Evolutionary conservation across 2,329 filamentous ascomycete genomes (phyloP).

Genomic region (Ustilaginoidea virens): DNA sequence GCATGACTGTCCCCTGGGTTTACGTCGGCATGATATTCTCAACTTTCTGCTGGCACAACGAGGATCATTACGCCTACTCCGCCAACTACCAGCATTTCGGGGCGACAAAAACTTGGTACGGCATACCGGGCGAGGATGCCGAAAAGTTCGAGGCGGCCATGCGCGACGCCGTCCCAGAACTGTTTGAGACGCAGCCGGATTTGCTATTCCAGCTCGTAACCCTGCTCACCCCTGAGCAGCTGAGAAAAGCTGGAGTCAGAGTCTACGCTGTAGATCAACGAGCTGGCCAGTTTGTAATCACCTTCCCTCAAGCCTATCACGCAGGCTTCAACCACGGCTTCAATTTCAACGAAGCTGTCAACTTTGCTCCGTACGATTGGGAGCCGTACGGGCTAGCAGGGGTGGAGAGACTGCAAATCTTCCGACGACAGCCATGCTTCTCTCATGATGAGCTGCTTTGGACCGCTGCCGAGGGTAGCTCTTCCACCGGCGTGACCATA

Average conservation of each 20-base stretch:
- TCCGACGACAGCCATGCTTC: constrained; percentile 86
- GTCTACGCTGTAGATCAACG: constrained; percentile 94
- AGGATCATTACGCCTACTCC: constrained; percentile 95
- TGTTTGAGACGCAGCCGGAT: constrained; percentile 95
- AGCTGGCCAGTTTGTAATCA: constrained; percentile 90
- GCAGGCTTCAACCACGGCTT: constrained; percentile 98
- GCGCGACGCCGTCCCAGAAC: constrained; percentile 83
- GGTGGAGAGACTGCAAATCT: constrained; percentile 72
- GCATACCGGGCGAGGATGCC: constrained; percentile 84
- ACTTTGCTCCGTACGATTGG: constrained; percentile 92
- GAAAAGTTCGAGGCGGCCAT: constrained; percentile 93
- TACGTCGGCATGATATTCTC: constrained; percentile 99
- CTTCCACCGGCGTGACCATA: constrained; percentile 50
- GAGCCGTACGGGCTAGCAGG: constrained; percentile 80
- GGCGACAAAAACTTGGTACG: constrained; percentile 98
- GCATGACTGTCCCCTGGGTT: constrained; percentile 98
- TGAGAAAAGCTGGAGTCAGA: constrained; percentile 81
- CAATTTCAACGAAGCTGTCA: constrained; percentile 98
- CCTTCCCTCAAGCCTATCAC: constrained; percentile 93
- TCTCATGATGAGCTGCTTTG: constrained; percentile 91
- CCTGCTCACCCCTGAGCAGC: constrained; percentile 77
- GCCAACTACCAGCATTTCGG: constrained; percentile 98
- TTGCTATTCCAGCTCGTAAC: constrained; percentile 96
- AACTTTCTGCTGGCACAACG: constrained; percentile 98
- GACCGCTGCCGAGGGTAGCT: constrained; percentile 71